These are phyloP conservation scores for Salvia hispanica DNA, from an alignment of 257 asterid genomes.

Conservation along the genomic window DNA sequence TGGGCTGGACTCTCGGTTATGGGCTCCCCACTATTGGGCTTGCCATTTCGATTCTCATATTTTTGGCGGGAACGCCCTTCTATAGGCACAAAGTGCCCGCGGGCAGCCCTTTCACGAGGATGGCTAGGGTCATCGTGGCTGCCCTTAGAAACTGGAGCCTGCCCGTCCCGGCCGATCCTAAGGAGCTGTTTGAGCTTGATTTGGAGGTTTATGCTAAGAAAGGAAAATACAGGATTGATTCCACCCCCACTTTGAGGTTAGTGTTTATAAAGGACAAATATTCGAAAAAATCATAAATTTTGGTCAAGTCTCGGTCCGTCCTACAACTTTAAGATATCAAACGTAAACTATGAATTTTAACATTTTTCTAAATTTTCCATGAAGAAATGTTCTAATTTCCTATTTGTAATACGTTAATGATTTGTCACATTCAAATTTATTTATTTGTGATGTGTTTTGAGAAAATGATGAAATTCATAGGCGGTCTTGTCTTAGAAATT, in stretches of 20 bases:
- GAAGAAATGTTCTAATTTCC: no score
- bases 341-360: no score
- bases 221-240: constrained; percentile 63
- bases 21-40: constrained; percentile 82
- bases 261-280: constrained; percentile 12
- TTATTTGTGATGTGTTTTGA: no score
- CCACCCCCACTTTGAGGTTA: constrained; percentile 72
- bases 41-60: constrained; percentile 56
- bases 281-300: no score
- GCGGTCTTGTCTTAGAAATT: no score
- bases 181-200: constrained; percentile 66
- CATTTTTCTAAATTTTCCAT: no score
- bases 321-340: no score
- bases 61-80: constrained; percentile 67
- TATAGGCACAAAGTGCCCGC: constrained; percentile 78
- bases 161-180: constrained; percentile 55
- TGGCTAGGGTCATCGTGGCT: constrained; percentile 75
- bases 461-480: no score
- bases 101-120: constrained; percentile 85
- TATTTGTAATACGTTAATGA: no score
- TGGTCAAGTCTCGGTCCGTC: no score
- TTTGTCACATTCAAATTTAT: no score
- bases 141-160: constrained; percentile 61
- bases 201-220: constrained; percentile 45
- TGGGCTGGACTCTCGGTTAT: constrained; percentile 83